Evolutionary conservation across 2,329 filamentous ascomycete species (phyloP), one percentile per base, ranked within the genome.

Genomic region (Penicillium sp.): DNA sequence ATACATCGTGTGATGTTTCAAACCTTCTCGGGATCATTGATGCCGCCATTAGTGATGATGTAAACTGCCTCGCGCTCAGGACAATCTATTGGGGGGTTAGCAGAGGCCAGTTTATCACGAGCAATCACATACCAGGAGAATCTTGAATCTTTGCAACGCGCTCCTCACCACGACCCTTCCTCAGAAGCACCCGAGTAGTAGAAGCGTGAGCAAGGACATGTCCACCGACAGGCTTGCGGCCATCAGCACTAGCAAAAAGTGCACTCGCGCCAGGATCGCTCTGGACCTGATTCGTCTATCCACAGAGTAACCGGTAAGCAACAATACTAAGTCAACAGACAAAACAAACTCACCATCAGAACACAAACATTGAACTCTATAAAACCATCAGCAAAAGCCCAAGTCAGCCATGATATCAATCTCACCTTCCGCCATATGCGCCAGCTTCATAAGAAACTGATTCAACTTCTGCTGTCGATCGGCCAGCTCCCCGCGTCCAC

Each of bases 201-300:
- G 85, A 88, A 48, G 86, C 86, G 70, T 89, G 86, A 36, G 86
- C 86, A 29, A 89, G 81, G 51, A 88, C 82, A 72, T 89, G 86
- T 14, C 86, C 86, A 56, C 84, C 84, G 45, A 85, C 81, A 45
- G 85, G 84, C 68, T 88, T 88, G 44, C 85, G 80, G 43, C 86
- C 86, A 73, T 88, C 86, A 52, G 83, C 85, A 59, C 85, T 81
- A 47, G 85, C 83, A 66, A 88, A 88, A 10, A 88, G 76, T 43
- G 86, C 83, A 68, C 80, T 88, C 10, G 86, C 86, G 56, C 86
- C 86, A 13, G 86, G 86, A 61, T 88, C 86, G 54, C 83, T 87
- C 72, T 88, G 86, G 34, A 89, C 86, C 72, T 89, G 86, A 60
- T 88, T 89, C 49, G 86, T 88, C 83, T 83, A 27, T 13, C 18